Evolutionary conservation across 768 basidiomycete species (phyloP).

Genomic region (Arthromyces matolae): DNA sequence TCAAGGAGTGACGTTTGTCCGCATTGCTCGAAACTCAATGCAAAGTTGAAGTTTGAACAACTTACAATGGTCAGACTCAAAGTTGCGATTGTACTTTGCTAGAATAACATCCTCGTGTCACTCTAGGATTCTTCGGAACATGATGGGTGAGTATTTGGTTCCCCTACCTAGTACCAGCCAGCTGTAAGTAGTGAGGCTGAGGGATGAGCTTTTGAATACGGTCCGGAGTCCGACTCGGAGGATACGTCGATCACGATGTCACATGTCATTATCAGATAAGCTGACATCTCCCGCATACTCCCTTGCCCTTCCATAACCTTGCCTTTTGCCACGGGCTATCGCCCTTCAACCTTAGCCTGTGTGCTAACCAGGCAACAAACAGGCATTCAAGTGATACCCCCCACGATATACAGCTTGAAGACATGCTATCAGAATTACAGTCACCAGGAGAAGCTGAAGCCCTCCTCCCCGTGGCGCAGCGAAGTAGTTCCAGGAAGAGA

Average conservation of each 20-base stretch:
- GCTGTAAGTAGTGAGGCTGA: background rate
- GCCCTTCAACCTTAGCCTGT: background rate
- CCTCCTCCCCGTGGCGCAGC: conserved; percentile 15
- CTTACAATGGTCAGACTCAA: too few species aligned
- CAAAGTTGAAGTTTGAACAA: too few species aligned
- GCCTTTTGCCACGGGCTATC: too few species aligned
- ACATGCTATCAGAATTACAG: conserved; percentile 3
- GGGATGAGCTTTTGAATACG: too few species aligned
- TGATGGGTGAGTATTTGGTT: conserved; percentile 3
- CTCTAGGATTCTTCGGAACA: background rate
- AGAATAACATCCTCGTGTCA: background rate
- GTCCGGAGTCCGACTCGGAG: too few species aligned
- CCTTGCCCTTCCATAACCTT: background rate
- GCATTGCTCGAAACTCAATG: too few species aligned
- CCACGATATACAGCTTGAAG: conserved; percentile 4
- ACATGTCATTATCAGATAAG: conserved; percentile 22
- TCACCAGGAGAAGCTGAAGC: conserved; percentile 15
- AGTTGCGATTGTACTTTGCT: too few species aligned
- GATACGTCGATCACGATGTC: background rate
- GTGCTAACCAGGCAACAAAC: background rate
- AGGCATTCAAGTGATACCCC: conserved; percentile 5
- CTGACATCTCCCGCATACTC: conserved; percentile 1
- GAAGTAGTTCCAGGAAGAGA: conserved; percentile 6
- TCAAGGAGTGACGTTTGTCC: too few species aligned
- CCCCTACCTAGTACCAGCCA: too few species aligned